phyloP scores from a whole-genome alignment of 1,139 yeast species.

The Yarrowia galli region DNA sequence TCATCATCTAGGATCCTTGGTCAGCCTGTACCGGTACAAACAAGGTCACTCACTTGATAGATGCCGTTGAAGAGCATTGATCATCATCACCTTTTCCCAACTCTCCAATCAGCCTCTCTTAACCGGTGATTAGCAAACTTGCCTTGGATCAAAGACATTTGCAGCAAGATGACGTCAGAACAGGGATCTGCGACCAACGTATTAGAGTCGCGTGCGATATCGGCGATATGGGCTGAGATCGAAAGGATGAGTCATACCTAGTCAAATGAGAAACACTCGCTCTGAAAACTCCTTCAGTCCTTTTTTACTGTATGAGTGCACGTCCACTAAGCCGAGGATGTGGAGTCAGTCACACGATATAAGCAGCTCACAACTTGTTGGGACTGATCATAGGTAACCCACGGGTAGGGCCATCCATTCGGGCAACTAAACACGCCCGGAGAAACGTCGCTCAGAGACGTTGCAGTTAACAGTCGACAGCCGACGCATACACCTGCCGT shows the following conservation, averaged over 20 bases:
- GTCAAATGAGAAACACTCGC: too few relatives aligned
- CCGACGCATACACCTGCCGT: neutral
- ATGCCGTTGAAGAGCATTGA: too few relatives aligned
- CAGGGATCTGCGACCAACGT: constrained; percentile 15
- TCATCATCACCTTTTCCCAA: too few relatives aligned
- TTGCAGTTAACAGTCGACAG: neutral
- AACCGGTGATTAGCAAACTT: constrained; percentile 1
- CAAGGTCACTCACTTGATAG: too few relatives aligned
- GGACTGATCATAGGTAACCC: neutral
- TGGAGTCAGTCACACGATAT: too few relatives aligned
- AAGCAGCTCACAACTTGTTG: neutral
- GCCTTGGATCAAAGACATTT: neutral
- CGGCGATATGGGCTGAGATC: neutral
- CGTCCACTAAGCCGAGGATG: neutral
- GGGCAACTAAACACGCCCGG: neutral
- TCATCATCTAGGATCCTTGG: too few relatives aligned
- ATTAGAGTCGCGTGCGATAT: constrained; percentile 23
- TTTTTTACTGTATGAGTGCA: too few relatives aligned
- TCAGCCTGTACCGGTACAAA: too few relatives aligned
- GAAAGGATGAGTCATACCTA: too few relatives aligned
- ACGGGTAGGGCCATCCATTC: too few relatives aligned
- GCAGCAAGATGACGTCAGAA: constrained; percentile 14
- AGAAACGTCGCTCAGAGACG: neutral
- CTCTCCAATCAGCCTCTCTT: neutral
- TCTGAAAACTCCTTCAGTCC: neutral